Base-by-base conservation (phyloP, 805 yeast genomes). In the Candida manassasensis region DNA sequence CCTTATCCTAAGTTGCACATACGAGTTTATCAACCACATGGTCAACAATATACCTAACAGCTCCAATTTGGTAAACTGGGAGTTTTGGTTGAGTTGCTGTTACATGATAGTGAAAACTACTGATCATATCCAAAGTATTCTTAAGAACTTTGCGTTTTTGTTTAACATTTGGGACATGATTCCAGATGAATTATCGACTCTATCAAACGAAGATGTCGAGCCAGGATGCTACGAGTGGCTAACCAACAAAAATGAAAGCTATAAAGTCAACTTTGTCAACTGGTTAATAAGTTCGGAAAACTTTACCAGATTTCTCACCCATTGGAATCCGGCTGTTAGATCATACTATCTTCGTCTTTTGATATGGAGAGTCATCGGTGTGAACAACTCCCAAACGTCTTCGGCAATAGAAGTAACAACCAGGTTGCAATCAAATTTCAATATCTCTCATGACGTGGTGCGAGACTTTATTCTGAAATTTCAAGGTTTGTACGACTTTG, bases 271-370 rank as follows among this genome's bases (percentile, higher is more conserved):
- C 45, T 57, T 79, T 35, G 60, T 76, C 4, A 49, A 57, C 13
- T 82, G 82, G 79, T 52, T 84, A 21, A 57, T 81, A 6, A 66
- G 74, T 3, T 52, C 61, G 3, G 45, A 50, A 1, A 59, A 63
- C 21, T 84, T 89, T 81, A 57, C 57, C 21, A 61, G 66, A 32
- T 74, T 73, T 41, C 77, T 86, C 48, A 72, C 79, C 25, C 94
- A 87, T 56, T 87, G 94, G 86, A 74, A 79, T 48, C 88, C 95
- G 3, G 55, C 85, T 12, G 79, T 84, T 16, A 64, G 95, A 24
- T 71, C 82, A 3, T 83, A 79, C 48, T 86, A 79, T 53, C 65
- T 74, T 32, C 64, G 88, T 27, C 63, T 86, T 15, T 40, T 86
- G 12, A 68, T 84, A 32, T 86, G 90, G 83, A 72, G 85, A 42